Base-by-base conservation (phyloP, 2,329 filamentous ascomycete species). In the Beauveria caledonica region DNA sequence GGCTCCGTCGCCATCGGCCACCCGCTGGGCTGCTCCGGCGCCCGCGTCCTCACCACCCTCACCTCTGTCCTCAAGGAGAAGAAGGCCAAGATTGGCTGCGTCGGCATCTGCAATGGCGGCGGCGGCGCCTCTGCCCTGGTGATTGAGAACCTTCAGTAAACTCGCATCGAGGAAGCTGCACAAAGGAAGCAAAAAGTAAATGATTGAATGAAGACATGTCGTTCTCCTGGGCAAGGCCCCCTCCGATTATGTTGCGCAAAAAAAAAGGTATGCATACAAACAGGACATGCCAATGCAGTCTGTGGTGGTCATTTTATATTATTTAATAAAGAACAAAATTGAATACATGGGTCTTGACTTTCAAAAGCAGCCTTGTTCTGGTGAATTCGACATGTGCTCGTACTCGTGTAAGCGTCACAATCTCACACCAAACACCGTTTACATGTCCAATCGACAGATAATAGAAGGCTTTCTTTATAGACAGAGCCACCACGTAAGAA, bases 41-140 rank as follows among this genome's bases (percentile, higher is more conserved):
- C 94, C 62, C 89, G 94, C 72, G 97, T 99, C 70, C 83, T 96
- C 68, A 88, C 92, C 52, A 99, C 94, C 17, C 77, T 99, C 66
- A 85, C 95, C 59, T 89, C 91, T 64, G 93, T 97, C 40, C 79
- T 99, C 70, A 89, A 84, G 74, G 88, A 94, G 74, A 94, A 92
- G 82, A 89, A 91, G 74, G 92, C 86, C 70, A 97, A 95, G 86
- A 87, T 97, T 73, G 94, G 94, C 61, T 89, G 86, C 70, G 93
- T 90, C 44, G 94, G 90, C 70, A 97, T 99, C 72, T 99, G 94
- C 86, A 99, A 99, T 76, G 94, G 94, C 66, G 94, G 94, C 61
- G 94, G 94, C 68, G 94, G 94, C 73, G 94, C 94, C 62, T 96
- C 90, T 69, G 94, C 94, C 62, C 79, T 99, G 66, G 90, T 99